These are phyloP conservation scores for Chlorella sp. DNA, from an alignment of 139 green algal species.

Conservation along the genomic window DNA sequence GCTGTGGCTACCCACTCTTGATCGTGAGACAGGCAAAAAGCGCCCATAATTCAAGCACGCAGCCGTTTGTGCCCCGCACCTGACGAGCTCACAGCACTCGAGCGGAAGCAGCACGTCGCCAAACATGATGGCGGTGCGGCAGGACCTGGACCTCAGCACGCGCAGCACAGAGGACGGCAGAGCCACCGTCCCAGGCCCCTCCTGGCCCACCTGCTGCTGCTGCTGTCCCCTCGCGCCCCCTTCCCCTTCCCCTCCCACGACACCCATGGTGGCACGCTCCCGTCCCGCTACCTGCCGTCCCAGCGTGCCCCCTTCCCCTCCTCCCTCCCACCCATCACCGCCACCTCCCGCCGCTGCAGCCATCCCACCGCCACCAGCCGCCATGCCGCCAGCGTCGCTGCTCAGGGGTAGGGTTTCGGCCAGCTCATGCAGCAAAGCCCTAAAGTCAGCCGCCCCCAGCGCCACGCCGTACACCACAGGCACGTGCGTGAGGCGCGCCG, in stretches of 20 bases:
- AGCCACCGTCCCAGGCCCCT: background rate
- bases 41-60: too few relatives aligned
- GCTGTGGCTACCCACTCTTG: too few relatives aligned
- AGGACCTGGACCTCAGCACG: slow-evolving; percentile 64
- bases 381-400: too few relatives aligned
- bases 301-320: too few relatives aligned
- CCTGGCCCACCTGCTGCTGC: background rate
- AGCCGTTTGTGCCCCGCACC: too few relatives aligned
- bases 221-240: background rate
- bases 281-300: too few relatives aligned
- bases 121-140: slow-evolving; percentile 82
- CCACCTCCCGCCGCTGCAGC: too few relatives aligned
- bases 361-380: too few relatives aligned
- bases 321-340: background rate
- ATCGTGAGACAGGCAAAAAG: too few relatives aligned
- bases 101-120: slow-evolving; percentile 47
- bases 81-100: slow-evolving; percentile 49
- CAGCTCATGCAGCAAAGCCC: slow-evolving; percentile 55
- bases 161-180: slow-evolving; percentile 41
- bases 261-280: too few relatives aligned
- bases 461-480: slow-evolving; percentile 33
- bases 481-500: slow-evolving; percentile 26
- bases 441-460: slow-evolving; percentile 45
- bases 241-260: too few relatives aligned
- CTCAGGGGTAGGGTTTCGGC: too few relatives aligned